Conservation (phyloP, 768 basidiomycete species). For the Mycena epipterygia region DNA sequence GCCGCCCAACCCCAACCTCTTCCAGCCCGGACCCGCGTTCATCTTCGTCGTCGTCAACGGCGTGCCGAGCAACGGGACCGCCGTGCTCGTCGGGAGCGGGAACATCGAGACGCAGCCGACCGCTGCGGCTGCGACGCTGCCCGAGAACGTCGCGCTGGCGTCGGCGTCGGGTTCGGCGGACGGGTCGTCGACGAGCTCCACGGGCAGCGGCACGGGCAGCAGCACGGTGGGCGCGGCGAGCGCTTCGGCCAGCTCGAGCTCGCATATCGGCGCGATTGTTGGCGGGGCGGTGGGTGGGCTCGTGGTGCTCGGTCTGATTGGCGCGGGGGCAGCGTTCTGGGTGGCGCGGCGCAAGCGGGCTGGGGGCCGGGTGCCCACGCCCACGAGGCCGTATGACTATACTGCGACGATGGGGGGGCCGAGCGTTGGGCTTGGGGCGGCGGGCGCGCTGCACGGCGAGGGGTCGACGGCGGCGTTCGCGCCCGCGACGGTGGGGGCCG, state of each 20-base stretch:
- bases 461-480: conserved; percentile 10
- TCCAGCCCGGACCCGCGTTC: conserved; percentile 91
- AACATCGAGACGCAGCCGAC: conserved; percentile 80
- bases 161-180: conserved; percentile 56
- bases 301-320: conserved; percentile 55
- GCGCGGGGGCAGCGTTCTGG: conserved; percentile 48
- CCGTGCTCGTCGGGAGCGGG: conserved; percentile 85
- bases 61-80: conserved; percentile 84
- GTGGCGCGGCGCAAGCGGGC: conserved; percentile 78
- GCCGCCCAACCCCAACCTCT: conserved; percentile 86
- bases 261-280: conserved; percentile 49
- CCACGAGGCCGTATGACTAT: conserved; percentile 37
- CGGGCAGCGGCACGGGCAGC: conserved; percentile 27
- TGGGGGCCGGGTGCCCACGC: conserved; percentile 66
- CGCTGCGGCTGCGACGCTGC: conserved; percentile 58
- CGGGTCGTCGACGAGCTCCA: conserved; percentile 37
- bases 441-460: conserved; percentile 21
- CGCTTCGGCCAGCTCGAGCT: conserved; percentile 19
- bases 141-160: conserved; percentile 60
- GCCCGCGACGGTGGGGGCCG: background rate
- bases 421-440: conserved; percentile 24
- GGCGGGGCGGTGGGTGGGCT: conserved; percentile 57
- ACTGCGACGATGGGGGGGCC: conserved; percentile 29
- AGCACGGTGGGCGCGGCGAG: conserved; percentile 30
- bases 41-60: conserved; percentile 88